Evolutionary conservation across 2,329 filamentous ascomycete genomes (phyloP), one percentile per base, ranked within the genome.

Genomic region (Nemania bipapillata): DNA sequence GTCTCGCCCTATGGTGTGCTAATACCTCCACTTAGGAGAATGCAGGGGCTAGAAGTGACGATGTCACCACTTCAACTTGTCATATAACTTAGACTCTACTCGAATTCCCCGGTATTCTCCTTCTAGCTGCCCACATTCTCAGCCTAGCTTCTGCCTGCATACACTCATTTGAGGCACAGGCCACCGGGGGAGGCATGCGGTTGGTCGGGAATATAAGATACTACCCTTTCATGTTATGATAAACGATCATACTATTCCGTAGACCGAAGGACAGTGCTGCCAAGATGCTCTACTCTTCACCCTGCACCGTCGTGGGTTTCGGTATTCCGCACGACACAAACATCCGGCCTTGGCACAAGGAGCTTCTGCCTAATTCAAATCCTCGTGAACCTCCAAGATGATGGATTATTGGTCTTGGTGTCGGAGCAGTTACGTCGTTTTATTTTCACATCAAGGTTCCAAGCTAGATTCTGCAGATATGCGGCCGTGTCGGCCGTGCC

Each of bases 221-320:
- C 40, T 55, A 45, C 32, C 24, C 49, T 54, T 12, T 59, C 53
- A 42, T 40, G 28, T 32, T 49, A 50, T 54, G 15, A 35, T 50
- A 26, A 50, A 24, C 4, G 17, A 26, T 22, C 42, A 40, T 22
- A 20, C 8, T 12, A 37, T 53, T 17, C 17, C 32, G n/a, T 17
- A 60, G 54, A 30, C 37, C 52, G 26, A 49, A 58, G 4, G 7
- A 20, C 4, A 22, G 24, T 49, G 30, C 37, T 53, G 47, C 56
- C 35, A 28, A 28, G 15, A 3, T 20, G 45, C 12, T 22, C 45
- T 42, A 11, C 17, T 50, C 26, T 7, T 26, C 32, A 11, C 17
- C 30, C 24, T 49, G 56, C 53, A 4, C 26, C 26, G 28, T 57
- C 26, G 4, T 49, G 45, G 30, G 30, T 47, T 52, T 35, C 12